Evolutionary conservation across 2,329 filamentous ascomycete genomes (phyloP).

Genomic region (Aspergillus sp.): DNA sequence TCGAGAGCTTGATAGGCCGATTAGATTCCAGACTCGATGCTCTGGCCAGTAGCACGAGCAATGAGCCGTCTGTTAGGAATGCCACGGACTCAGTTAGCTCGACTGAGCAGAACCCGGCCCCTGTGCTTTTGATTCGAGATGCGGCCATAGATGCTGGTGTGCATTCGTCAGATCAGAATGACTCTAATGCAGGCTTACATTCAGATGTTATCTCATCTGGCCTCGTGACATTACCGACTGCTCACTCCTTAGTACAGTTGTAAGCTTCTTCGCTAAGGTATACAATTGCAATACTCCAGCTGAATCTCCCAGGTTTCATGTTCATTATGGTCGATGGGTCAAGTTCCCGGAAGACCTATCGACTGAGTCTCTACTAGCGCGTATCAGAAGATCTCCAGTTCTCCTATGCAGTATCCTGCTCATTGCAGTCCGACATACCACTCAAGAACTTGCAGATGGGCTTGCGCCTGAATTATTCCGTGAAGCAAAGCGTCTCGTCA

Average conservation of each 20-base stretch:
- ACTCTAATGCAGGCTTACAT: background rate
- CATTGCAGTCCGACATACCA: conserved; percentile 45
- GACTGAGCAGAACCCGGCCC: conserved; percentile 17
- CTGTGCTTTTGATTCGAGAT: conserved; percentile 33
- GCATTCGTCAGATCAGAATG: conserved; percentile 9
- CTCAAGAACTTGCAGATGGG: conserved; percentile 36
- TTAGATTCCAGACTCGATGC: background rate
- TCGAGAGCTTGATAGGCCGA: conserved; percentile 1
- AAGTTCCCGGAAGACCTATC: conserved; percentile 31
- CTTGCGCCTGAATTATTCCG: conserved; percentile 41
- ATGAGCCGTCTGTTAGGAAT: too few species aligned
- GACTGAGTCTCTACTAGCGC: conserved; percentile 25
- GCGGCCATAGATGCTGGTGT: conserved; percentile 29
- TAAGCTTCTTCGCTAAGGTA: background rate
- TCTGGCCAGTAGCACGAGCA: background rate
- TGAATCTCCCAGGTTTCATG: conserved; percentile 31
- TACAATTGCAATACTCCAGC: background rate
- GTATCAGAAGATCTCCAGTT: conserved; percentile 38
- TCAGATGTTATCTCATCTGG: background rate
- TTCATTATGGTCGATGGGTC: conserved; percentile 47
- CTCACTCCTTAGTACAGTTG: background rate
- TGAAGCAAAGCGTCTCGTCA: conserved; percentile 27
- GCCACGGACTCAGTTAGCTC: conserved; percentile 11
- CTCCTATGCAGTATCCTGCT: conserved; percentile 42
- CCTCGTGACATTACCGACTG: background rate